Conservation (phyloP, 2,329 filamentous ascomycete genomes). For the Pseudocercospora vitis region DNA sequence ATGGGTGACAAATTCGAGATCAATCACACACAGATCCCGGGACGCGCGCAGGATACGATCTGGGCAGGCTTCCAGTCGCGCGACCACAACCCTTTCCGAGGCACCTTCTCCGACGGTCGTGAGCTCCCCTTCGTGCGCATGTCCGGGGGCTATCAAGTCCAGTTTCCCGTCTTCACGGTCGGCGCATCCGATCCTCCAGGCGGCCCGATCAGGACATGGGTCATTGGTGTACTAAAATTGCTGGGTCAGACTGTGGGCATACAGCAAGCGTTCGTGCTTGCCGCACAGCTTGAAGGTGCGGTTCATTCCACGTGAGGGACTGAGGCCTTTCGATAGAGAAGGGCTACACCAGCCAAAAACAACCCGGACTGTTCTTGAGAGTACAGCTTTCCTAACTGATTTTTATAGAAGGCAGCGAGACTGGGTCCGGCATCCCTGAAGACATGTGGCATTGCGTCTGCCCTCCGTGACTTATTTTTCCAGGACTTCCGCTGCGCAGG, state of each 20-base stretch:
- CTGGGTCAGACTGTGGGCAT: constrained; percentile 15
- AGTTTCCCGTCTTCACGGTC: constrained; percentile 19
- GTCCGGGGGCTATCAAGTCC: constrained; percentile 18
- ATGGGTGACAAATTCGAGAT: constrained; percentile 12
- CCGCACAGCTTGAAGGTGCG: constrained; percentile 19
- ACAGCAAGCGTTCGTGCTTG: constrained; percentile 18
- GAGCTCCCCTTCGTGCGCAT: constrained; percentile 18
- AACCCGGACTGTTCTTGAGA: background rate
- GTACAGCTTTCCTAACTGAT: constrained; percentile 14
- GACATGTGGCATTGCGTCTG: constrained; percentile 21
- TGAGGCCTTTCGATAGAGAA: constrained; percentile 7
- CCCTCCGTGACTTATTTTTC: constrained; percentile 16
- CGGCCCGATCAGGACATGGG: constrained; percentile 17
- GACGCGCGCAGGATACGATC: background rate
- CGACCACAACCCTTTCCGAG: constrained; percentile 20
- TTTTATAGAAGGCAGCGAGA: constrained; percentile 15
- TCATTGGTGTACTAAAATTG: constrained; percentile 14
- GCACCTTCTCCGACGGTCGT: constrained; percentile 4
- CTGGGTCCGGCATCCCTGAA: constrained; percentile 19
- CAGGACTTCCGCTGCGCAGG: too few relatives aligned
- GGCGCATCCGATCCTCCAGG: constrained; percentile 20
- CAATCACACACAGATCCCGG: constrained; percentile 4
- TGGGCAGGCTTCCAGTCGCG: constrained; percentile 7
- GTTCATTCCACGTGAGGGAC: background rate
- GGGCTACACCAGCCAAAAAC: constrained; percentile 3